phyloP scores from a whole-genome alignment of 768 basidiomycete species.

The Mycena filopes region DNA sequence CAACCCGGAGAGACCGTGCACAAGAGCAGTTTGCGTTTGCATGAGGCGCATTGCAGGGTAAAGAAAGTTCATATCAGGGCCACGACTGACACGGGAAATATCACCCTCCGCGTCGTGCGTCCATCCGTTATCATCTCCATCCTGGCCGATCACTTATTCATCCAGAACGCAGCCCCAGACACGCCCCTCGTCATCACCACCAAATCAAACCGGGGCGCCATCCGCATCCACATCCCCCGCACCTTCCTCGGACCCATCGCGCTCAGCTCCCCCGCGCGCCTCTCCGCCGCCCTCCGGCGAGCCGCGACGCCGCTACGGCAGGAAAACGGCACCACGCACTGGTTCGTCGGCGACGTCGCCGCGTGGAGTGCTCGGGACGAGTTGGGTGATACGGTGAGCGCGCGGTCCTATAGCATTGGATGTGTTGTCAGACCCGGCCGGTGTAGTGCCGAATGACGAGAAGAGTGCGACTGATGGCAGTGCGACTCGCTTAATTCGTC shows the following conservation, averaged over 20 bases:
- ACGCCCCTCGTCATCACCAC: neutral
- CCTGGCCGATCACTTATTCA: no score
- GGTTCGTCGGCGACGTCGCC: constrained; percentile 14
- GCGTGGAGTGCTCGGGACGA: neutral
- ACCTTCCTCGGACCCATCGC: constrained; percentile 5
- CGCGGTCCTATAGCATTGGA: no score
- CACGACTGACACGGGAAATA: neutral
- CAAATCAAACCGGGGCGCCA: neutral
- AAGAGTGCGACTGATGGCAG: no score
- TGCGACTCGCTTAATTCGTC: no score
- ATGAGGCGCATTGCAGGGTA: no score
- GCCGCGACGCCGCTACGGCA: neutral
- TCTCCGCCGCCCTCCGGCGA: neutral
- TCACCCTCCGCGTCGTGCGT: constrained; percentile 1
- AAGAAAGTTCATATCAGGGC: neutral
- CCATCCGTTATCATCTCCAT: no score
- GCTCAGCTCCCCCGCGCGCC: constrained; percentile 1
- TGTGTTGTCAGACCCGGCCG: no score
- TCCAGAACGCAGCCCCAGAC: neutral
- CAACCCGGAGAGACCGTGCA: no score
- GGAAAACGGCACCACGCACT: neutral
- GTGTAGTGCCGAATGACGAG: no score
- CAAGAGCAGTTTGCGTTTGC: no score
- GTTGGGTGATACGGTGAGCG: neutral
- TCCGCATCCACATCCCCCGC: neutral